A percentile compares a stretch with the other conserved stretches of the same genome.
Conservation (phyloP, 495 filamentous ascomycete genomes). For the Aspergillus homomorphus region DNA sequence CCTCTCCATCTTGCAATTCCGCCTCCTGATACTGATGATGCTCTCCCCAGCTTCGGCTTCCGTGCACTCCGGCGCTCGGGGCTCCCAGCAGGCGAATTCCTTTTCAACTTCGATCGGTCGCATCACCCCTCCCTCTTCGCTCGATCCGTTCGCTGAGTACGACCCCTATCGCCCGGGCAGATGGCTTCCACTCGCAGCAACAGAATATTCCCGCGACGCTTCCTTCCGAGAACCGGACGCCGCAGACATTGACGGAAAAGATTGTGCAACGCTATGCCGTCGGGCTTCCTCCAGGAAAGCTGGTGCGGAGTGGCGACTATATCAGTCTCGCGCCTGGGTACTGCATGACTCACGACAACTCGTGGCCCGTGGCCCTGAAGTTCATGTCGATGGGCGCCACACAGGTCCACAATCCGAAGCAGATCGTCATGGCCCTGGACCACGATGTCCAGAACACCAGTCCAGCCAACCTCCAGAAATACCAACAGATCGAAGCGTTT, state of each 20-base stretch:
- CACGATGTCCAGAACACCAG: slow-evolving; percentile 91
- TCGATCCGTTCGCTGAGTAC: background rate
- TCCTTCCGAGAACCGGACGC: slow-evolving; percentile 40
- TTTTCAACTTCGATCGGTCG: background rate
- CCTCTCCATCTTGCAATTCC: background rate
- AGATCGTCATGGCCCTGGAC: slow-evolving; percentile 87
- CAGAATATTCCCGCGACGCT: slow-evolving; percentile 42
- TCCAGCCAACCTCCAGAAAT: slow-evolving; percentile 81
- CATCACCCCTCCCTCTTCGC: background rate
- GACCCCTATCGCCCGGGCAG: slow-evolving; percentile 4
- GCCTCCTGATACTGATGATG: no score
- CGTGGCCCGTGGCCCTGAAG: slow-evolving; percentile 79
- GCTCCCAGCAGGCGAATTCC: background rate
- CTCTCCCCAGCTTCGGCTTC: background rate
- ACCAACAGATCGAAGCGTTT: slow-evolving; percentile 81
- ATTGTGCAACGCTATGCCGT: slow-evolving; percentile 76
- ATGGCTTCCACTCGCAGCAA: slow-evolving; percentile 52
- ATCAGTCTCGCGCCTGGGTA: slow-evolving; percentile 70
- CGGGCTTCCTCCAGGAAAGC: slow-evolving; percentile 66
- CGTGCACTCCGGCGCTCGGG: background rate
- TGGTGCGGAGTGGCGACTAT: slow-evolving; percentile 76
- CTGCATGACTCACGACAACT: slow-evolving; percentile 93
- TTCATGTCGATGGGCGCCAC: slow-evolving; percentile 87
- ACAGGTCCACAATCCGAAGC: slow-evolving; percentile 64
- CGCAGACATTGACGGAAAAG: slow-evolving; percentile 85